Evolutionary conservation across 495 filamentous ascomycete genomes (phyloP).

Genomic region (Podospora tetraspora): DNA sequence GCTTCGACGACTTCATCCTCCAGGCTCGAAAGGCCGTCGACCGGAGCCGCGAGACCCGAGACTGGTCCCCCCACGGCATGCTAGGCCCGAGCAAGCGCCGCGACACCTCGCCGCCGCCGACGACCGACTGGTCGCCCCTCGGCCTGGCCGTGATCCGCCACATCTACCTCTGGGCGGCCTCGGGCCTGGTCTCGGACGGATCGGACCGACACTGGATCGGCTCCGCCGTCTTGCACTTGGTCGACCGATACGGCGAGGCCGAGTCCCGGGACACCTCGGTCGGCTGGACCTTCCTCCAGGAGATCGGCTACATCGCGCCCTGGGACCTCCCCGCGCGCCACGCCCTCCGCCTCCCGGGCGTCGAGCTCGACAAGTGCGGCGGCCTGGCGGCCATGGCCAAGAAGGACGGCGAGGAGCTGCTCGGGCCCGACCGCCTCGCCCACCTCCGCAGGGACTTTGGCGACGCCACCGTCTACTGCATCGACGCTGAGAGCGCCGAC

Average conservation of each 20-base stretch:
- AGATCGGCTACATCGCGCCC: slow-evolving; percentile 73
- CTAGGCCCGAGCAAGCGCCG: slow-evolving; percentile 39
- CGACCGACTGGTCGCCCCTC: slow-evolving; percentile 35
- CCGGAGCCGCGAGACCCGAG: slow-evolving; percentile 57
- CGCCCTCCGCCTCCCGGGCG: slow-evolving; percentile 51
- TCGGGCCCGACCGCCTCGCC: slow-evolving; percentile 45
- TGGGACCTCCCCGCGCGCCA: slow-evolving; percentile 73
- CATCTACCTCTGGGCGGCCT: slow-evolving; percentile 62
- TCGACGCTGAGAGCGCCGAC: slow-evolving; percentile 63
- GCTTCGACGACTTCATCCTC: slow-evolving; percentile 48
- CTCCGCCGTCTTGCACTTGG: slow-evolving; percentile 65
- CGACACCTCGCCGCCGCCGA: slow-evolving; percentile 5
- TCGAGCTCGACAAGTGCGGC: slow-evolving; percentile 40
- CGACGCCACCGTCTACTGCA: slow-evolving; percentile 69
- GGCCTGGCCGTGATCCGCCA: slow-evolving; percentile 63
- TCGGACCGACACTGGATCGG: slow-evolving; percentile 55
- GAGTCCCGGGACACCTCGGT: slow-evolving; percentile 47
- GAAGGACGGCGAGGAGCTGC: slow-evolving; percentile 21
- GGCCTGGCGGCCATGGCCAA: slow-evolving; percentile 28
- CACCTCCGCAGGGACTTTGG: slow-evolving; percentile 66
- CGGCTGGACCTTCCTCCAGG: slow-evolving; percentile 71
- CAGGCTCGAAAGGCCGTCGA: slow-evolving; percentile 63
- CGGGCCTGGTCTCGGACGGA: slow-evolving; percentile 41
- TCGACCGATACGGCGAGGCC: slow-evolving; percentile 60
- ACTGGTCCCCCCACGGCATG: slow-evolving; percentile 53